Evolutionary conservation across 179 eudicot species (phyloP), one percentile per base, ranked within the genome.

Genomic region (Carnegiea gigantea): DNA sequence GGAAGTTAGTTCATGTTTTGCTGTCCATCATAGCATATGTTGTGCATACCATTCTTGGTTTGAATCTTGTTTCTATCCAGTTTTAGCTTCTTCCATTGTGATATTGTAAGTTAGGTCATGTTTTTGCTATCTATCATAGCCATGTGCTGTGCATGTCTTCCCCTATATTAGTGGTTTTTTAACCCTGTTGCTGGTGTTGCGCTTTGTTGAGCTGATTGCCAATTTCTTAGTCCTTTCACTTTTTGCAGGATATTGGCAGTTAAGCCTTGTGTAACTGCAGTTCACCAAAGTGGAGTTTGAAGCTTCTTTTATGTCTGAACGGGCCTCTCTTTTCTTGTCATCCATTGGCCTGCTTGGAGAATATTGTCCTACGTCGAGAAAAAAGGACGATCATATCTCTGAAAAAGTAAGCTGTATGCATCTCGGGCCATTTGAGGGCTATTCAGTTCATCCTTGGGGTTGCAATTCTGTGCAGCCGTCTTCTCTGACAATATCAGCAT

Each of bases 221-320:
- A 26, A 65, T 6, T 13, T n/a, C 33, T 26, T 11, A 28, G 18
- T 13, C 10, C 15, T 65, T 65, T 65, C 71, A 28, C 24, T 65
- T 9, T 78, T 40, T 78, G 77, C 77, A 84, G 87, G 81, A 74
- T 28, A 59, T 80, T 82, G 86, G 87, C 85, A 68, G 11, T 48
- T 84, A 70, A 81, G 86, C 84, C 84, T 77, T 83, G 79, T 79
- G 83, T 76, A 59, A 18, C 67, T 82, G 87, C 87, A 77, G 88
- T 67, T 84, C 77, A 84, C 84, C 62, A 87, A 81, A 88, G 94
- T 91, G 92, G 92, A 90, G 93, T 88, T 83, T 51, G 87, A 85
- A 87, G 82, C 88, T 73, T 82, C 79, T 90, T 91, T 91, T 92
- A 92, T 91, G 96, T 92, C 93, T 90, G 91, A 89, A 88, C 88